Conservation (phyloP, 2,329 filamentous ascomycete genomes). For the Fusarium siculi region DNA sequence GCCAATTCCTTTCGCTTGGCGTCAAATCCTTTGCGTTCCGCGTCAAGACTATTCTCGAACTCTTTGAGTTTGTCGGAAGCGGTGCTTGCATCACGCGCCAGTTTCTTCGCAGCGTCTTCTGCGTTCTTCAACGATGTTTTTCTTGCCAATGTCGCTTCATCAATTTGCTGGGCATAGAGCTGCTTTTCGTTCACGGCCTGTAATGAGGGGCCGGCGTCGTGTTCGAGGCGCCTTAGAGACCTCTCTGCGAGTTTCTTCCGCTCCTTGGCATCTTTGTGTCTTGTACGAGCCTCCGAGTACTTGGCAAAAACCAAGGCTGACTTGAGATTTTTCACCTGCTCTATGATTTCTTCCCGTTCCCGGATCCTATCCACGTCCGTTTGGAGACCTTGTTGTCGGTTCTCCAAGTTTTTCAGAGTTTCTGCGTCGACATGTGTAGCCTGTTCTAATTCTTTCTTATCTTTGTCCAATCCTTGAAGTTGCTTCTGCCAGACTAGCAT, state of each 20-base stretch:
- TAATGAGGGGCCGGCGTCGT: slow-evolving; percentile 72
- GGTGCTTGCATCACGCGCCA: slow-evolving; percentile 52
- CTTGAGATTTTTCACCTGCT: slow-evolving; percentile 72
- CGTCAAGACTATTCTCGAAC: slow-evolving; percentile 57
- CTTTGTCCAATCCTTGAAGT: slow-evolving; percentile 75
- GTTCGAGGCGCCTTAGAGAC: slow-evolving; percentile 69
- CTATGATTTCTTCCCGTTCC: slow-evolving; percentile 76
- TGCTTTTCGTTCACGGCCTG: slow-evolving; percentile 76
- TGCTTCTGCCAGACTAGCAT: slow-evolving; percentile 83
- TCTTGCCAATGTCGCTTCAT: slow-evolving; percentile 65
- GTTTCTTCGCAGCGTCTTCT: slow-evolving; percentile 62
- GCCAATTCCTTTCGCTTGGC: slow-evolving; percentile 63
- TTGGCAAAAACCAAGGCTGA: slow-evolving; percentile 72
- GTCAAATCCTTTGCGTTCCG: slow-evolving; percentile 61
- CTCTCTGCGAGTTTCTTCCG: slow-evolving; percentile 63
- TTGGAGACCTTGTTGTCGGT: slow-evolving; percentile 77
- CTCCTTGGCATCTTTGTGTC: slow-evolving; percentile 63
- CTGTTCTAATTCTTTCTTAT: slow-evolving; percentile 71
- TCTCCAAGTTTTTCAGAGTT: slow-evolving; percentile 73
- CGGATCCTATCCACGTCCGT: slow-evolving; percentile 85
- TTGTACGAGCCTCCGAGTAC: slow-evolving; percentile 66
- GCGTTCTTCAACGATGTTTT: slow-evolving; percentile 63
- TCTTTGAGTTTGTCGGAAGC: slow-evolving; percentile 55
- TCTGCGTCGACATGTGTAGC: slow-evolving; percentile 70
- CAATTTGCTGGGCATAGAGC: slow-evolving; percentile 69